Evolutionary conservation across 208 protist genomes (phyloP).

Genomic region (Kentomonas sorsogonicus): DNA sequence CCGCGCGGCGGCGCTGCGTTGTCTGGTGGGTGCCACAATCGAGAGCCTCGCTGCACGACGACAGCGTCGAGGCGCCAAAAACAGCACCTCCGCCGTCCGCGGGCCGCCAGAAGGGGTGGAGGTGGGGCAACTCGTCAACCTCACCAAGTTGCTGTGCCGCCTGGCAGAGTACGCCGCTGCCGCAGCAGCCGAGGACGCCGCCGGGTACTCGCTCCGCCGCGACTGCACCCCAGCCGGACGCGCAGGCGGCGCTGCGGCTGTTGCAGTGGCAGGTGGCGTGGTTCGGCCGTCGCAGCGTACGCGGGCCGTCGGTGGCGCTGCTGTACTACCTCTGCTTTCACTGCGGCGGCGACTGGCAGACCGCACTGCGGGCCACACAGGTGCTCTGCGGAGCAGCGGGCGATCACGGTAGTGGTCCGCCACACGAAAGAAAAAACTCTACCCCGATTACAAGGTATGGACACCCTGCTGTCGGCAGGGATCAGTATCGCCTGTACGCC

Average conservation of each 20-base stretch:
- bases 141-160: slow-evolving; percentile 51
- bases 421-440: too few species aligned
- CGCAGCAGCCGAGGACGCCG: too few species aligned
- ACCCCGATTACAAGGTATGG: too few species aligned
- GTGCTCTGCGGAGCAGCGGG: too few species aligned
- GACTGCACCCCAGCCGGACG: slow-evolving; percentile 6
- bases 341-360: too few species aligned
- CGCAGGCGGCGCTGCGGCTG: slow-evolving; percentile 14
- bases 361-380: too few species aligned
- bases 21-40: slow-evolving; percentile 11
- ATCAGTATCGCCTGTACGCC: slow-evolving; percentile 30
- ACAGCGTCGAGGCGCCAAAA: too few species aligned
- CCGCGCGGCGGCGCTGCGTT: slow-evolving; percentile 14
- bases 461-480: slow-evolving; percentile 6
- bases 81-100: too few species aligned
- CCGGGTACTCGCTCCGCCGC: neutral
- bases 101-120: slow-evolving; percentile 10
- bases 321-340: slow-evolving; percentile 40
- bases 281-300: slow-evolving; percentile 21
- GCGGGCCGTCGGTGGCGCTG: slow-evolving; percentile 24
- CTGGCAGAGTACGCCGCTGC: slow-evolving; percentile 35
- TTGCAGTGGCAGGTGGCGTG: slow-evolving; percentile 23
- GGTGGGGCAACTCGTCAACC: slow-evolving; percentile 28
- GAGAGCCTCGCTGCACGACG: slow-evolving; percentile 4
- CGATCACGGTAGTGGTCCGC: too few species aligned